phyloP scores from a whole-genome alignment of 352 stramenopile species.

The Poterioochromonas sp. region DNA sequence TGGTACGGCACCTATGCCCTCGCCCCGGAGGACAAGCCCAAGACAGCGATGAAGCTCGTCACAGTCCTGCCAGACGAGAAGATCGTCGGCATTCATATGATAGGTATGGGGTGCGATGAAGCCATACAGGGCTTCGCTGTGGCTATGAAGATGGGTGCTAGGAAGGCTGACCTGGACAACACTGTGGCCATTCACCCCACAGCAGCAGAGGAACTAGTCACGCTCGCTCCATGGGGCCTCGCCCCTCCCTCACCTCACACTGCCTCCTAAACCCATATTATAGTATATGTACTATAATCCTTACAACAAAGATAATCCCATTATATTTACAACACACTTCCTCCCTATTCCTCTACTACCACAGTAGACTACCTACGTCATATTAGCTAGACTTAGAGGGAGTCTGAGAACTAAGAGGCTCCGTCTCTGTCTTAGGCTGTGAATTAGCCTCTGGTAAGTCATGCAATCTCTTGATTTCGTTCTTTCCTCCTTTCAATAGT shows the following conservation, averaged over 20 bases:
- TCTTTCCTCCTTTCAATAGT: too few relatives aligned
- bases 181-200: conserved; percentile 88
- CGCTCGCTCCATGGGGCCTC: conserved; percentile 68
- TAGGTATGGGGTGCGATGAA: conserved; percentile 82
- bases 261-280: background rate
- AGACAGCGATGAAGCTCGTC: conserved; percentile 86
- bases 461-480: too few relatives aligned
- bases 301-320: too few relatives aligned
- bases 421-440: too few relatives aligned
- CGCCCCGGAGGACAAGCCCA: conserved; percentile 73
- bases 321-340: too few relatives aligned
- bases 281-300: too few relatives aligned
- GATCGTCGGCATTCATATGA: conserved; percentile 88
- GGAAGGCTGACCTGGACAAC: conserved; percentile 89
- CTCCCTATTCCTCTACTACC: too few relatives aligned
- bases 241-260: background rate
- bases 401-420: too few relatives aligned
- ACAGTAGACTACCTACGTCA: too few relatives aligned
- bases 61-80: conserved; percentile 65
- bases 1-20: conserved; percentile 53
- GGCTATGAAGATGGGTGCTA: conserved; percentile 92
- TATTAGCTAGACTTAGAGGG: too few relatives aligned
- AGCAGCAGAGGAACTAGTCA: conserved; percentile 85
- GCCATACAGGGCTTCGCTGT: conserved; percentile 95
- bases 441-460: too few relatives aligned